A percentile compares a stretch with the other conserved stretches of the same genome.
Conservation (phyloP, 1,139 yeast species). For the Candida sp. region DNA sequence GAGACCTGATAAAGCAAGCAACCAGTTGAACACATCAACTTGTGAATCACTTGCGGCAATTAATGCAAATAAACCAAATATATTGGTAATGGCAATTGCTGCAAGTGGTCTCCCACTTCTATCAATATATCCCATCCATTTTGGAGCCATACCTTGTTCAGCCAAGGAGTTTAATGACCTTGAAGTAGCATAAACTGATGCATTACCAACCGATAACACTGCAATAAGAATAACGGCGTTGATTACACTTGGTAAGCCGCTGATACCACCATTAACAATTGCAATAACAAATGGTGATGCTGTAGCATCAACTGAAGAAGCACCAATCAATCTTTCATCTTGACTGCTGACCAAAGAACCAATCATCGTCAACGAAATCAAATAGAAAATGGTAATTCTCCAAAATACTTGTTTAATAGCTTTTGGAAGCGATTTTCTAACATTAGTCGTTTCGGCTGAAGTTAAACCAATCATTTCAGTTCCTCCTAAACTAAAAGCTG, state of each 20-base stretch:
- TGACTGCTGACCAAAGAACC: conserved; percentile 35
- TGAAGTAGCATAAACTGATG: conserved; percentile 44
- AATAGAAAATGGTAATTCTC: conserved; percentile 41
- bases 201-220: conserved; percentile 41
- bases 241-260: conserved; percentile 42
- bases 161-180: conserved; percentile 40
- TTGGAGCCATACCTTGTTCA: conserved; percentile 44
- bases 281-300: conserved; percentile 34
- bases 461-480: conserved; percentile 41
- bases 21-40: conserved; percentile 32
- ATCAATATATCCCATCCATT: conserved; percentile 35
- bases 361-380: conserved; percentile 35
- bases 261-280: conserved; percentile 49
- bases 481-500: conserved; percentile 42
- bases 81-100: conserved; percentile 34
- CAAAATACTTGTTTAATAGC: conserved; percentile 45
- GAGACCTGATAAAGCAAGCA: conserved; percentile 34
- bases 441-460: conserved; percentile 40
- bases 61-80: conserved; percentile 38
- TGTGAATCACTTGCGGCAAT: conserved; percentile 33
- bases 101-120: conserved; percentile 40
- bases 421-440: conserved; percentile 33
- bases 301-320: conserved; percentile 21
- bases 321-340: conserved; percentile 27
- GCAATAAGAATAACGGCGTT: conserved; percentile 42